These are phyloP conservation scores for Spathaspora sp. DNA, from an alignment of 1,139 yeast genomes.

Conservation along the genomic window DNA sequence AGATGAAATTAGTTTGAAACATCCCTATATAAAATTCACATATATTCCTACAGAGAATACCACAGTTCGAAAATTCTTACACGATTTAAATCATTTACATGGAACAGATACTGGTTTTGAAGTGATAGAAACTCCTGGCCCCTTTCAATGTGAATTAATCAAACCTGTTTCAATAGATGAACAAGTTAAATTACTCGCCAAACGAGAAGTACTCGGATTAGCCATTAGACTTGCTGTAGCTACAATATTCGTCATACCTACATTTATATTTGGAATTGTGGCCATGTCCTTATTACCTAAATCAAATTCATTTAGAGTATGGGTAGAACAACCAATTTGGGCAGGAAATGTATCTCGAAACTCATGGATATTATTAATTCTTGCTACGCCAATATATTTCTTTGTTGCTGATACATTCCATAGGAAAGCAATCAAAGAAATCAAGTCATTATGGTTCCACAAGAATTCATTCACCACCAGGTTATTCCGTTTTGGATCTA, in stretches of 20 bases:
- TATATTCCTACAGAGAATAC: conserved; percentile 52
- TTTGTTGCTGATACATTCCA: conserved; percentile 77
- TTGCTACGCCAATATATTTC: conserved; percentile 74
- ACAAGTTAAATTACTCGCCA: conserved; percentile 53
- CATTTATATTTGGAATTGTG: conserved; percentile 67
- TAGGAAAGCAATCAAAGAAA: conserved; percentile 59
- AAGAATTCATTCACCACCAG: conserved; percentile 58
- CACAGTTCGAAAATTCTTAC: conserved; percentile 54
- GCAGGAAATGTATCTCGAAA: conserved; percentile 60
- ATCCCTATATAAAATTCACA: conserved; percentile 62
- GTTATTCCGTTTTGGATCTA: conserved; percentile 69
- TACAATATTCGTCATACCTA: conserved; percentile 59
- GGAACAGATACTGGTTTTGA: conserved; percentile 25
- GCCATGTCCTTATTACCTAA: conserved; percentile 62
- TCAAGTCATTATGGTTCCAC: conserved; percentile 55
- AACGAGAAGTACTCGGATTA: conserved; percentile 48
- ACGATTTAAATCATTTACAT: conserved; percentile 46
- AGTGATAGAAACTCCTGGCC: conserved; percentile 26
- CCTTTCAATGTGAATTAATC: conserved; percentile 53
- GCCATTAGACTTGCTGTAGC: conserved; percentile 50
- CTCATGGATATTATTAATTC: conserved; percentile 63
- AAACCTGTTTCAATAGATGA: conserved; percentile 64
- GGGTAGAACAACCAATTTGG: conserved; percentile 66
- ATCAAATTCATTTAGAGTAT: conserved; percentile 40
- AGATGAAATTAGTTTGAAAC: conserved; percentile 52